Base-by-base conservation (phyloP, 495 filamentous ascomycete genomes). In the Aspergillus cavernicola region DNA sequence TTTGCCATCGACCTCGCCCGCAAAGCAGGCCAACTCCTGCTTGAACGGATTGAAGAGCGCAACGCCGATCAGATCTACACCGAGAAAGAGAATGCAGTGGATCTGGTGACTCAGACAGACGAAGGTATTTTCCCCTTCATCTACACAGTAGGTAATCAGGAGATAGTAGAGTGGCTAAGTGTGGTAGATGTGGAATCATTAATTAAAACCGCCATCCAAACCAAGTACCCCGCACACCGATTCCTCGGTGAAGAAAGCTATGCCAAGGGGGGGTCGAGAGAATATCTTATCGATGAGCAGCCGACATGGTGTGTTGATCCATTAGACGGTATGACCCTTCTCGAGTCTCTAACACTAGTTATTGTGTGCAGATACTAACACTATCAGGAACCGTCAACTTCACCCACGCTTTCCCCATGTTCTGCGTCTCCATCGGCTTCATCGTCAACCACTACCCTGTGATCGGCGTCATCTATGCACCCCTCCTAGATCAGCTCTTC, bases 211-310 rank as follows among this genome's bases (percentile, higher is more conserved):
- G 66, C 76, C 15, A 81, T 89, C 29, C 52, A 68, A 9, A 55
- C 61, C 35, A 76, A 70, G 65, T 89, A 84, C 57, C 84, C 85
- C 12, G 50, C 67, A 3, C 85, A 87, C 66, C 75, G 80, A 59
- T 88, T 89, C 66, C 72, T 89, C 52, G 85, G 85, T 36, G 85
- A 89, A 69, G 85, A 88, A 64, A 76, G 76, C 23, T 88, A 89
- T 60, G 81, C 81, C 35, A 80, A 82, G 59, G 77, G 80, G 20
- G 53, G 67, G 37, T 74, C 71, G 23, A 76, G 79, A 58, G 70
- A 82, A 20, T 89, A 89, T 56, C 75, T 87, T 5, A 82, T 88
- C 55, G 66, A 71, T 40, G 66, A 74, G 35, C 63, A 69, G 13
- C 85, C 85, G 37, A 88, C 84, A 52, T 88, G 85, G 85, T 82